Evolutionary conservation across 768 basidiomycete species (phyloP).

Genomic region (Tubosaeta brunneosetosa): DNA sequence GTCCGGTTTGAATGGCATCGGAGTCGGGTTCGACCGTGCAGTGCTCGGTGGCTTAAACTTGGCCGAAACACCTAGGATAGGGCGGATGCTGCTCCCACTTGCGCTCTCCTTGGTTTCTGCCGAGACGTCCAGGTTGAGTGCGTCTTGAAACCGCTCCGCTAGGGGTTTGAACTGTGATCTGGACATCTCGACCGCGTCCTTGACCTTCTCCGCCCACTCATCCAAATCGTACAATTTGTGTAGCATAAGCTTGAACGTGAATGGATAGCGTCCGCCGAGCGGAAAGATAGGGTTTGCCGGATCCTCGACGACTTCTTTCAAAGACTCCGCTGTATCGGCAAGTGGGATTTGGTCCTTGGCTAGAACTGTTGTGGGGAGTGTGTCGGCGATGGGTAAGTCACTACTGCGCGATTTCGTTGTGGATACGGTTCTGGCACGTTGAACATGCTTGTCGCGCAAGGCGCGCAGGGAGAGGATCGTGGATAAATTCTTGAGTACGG

Average conservation of each 20-base stretch:
- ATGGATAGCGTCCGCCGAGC: conserved; percentile 39
- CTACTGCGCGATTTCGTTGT: conserved; percentile 18
- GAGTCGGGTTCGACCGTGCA: not conserved
- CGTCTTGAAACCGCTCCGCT: conserved; percentile 32
- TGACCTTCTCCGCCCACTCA: conserved; percentile 56
- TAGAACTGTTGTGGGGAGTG: conserved; percentile 6
- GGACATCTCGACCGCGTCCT: conserved; percentile 48
- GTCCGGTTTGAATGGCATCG: conserved; percentile 7
- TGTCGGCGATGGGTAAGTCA: conserved; percentile 10
- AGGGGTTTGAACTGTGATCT: conserved; percentile 55
- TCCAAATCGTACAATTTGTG: conserved; percentile 59
- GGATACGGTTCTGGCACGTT: conserved; percentile 1
- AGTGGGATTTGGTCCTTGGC: not conserved
- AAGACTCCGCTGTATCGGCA: conserved; percentile 7
- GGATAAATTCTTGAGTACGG: conserved; percentile 37
- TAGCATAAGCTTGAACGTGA: conserved; percentile 65
- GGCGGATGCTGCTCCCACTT: conserved; percentile 21
- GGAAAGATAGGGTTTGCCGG: conserved; percentile 40
- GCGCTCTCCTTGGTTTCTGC: conserved; percentile 10
- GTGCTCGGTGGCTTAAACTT: conserved; percentile 8
- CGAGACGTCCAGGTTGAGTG: conserved; percentile 5
- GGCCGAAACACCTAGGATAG: conserved; percentile 21
- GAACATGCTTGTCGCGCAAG: conserved; percentile 22
- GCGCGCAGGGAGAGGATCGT: conserved; percentile 32
- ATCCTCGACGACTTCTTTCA: conserved; percentile 19